Base-by-base conservation (phyloP, 495 filamentous ascomycete genomes). In the Melanomma pulvis-pyrius region DNA sequence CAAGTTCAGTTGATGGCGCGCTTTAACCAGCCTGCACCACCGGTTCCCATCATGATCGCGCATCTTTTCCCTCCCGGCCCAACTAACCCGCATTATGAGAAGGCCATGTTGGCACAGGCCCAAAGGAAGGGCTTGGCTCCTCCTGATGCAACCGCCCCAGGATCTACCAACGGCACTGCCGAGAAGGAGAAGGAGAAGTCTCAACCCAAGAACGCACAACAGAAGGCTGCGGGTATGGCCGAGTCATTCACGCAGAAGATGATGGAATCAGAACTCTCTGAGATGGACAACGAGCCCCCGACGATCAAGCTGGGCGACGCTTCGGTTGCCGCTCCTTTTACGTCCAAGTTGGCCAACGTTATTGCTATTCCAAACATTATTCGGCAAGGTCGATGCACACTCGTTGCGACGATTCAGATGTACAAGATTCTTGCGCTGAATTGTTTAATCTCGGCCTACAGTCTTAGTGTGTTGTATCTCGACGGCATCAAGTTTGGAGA, bases 401-500 rank as follows among this genome's bases (percentile, higher is more conserved):
- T 99, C 12, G 96, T 99, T 51, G 93, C 94, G 4, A 98, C 96
- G 2, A 98, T 99, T 68, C 94, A 99, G 80, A 99, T 99, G 94
- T 99, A 98, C 84, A 99, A 99, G 83, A 99, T 99, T 72, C 84
- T 99, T 57, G 94, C 94, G 22, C 81, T 99, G 63, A 99, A 99
- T 81, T 99, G 94, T 75, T 81, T 99, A 73, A 99, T 99, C 76
- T 96, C 91, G 73, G 94, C 94, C 22, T 99, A 99, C 85, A 97
- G 92, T 80, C 77, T 98, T 71, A 93, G 89, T 77, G 94, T 99
- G 36, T 83, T 99, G 48, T 99, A 99, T 74, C 81, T 99, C 7
- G 94, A 98, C 70, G 94, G 94, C 59, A 99, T 99, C 82, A 99
- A 99, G 79, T 99, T 99, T 71, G 92, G 94, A 50, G 94, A 99